Percentiles rank a stretch among this genome's conserved stretches.
These are phyloP conservation scores for Pythium insidiosum DNA, from an alignment of 352 stramenopile species.

Conservation along the genomic window DNA sequence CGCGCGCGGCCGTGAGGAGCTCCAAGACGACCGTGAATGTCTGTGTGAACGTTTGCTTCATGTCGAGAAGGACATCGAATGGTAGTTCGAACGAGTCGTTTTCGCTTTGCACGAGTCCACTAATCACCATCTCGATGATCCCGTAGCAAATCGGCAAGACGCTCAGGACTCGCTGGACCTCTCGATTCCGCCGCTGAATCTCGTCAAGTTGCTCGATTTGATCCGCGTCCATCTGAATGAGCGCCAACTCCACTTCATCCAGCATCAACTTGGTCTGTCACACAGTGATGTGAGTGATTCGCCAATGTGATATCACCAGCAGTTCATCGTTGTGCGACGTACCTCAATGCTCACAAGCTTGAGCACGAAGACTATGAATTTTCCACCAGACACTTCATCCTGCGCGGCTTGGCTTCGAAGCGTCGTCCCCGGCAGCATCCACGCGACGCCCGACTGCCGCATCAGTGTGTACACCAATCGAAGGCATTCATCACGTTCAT, in stretches of 20 bases:
- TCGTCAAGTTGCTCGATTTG: slow-evolving; percentile 40
- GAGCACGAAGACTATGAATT: slow-evolving; percentile 69
- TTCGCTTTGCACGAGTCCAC: slow-evolving; percentile 41
- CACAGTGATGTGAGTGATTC: no score
- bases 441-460: slow-evolving; percentile 41
- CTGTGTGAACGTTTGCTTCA: slow-evolving; percentile 65
- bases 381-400: slow-evolving; percentile 51
- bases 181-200: slow-evolving; percentile 28
- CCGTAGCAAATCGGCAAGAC: slow-evolving; percentile 74
- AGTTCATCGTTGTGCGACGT: no score
- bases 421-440: slow-evolving; percentile 57
- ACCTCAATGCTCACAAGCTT: slow-evolving; percentile 80
- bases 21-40: slow-evolving; percentile 66
- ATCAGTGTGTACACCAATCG: slow-evolving; percentile 52
- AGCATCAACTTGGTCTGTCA: slow-evolving; percentile 85
- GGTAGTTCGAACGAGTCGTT: slow-evolving; percentile 37
- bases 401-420: slow-evolving; percentile 29
- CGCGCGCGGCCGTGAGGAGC: slow-evolving; percentile 50
- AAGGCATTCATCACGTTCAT: slow-evolving; percentile 63
- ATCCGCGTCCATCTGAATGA: slow-evolving; percentile 62
- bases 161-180: slow-evolving; percentile 42
- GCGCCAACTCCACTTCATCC: slow-evolving; percentile 65
- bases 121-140: slow-evolving; percentile 66
- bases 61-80: slow-evolving; percentile 62
- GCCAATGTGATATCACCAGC: no score